Evolutionary conservation across 345 rosid genomes (phyloP).

Genomic region (Citrus mangshanensis): DNA sequence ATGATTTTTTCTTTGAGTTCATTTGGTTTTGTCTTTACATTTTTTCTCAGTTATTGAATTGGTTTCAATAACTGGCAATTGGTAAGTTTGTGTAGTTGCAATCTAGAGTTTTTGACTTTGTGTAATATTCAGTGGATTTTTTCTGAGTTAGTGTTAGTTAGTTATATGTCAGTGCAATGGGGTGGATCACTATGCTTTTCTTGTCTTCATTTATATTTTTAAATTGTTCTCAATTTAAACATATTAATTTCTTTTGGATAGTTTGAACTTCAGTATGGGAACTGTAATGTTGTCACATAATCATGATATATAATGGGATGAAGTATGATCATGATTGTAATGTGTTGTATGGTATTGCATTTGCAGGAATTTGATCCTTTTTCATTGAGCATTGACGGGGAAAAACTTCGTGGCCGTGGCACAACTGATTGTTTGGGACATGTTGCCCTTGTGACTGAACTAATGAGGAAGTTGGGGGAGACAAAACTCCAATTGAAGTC

Average conservation of each 20-base stretch:
- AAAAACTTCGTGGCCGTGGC: slow-evolving; percentile 90
- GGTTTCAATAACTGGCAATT: neutral
- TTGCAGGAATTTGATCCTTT: slow-evolving; percentile 94
- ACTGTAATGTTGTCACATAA: neutral
- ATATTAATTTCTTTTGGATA: neutral
- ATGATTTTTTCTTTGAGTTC: neutral
- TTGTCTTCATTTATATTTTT: neutral
- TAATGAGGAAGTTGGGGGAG: slow-evolving; percentile 84
- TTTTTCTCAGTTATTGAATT: neutral
- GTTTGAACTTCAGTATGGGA: neutral
- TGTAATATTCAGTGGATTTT: neutral
- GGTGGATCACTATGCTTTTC: neutral
- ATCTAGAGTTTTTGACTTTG: neutral
- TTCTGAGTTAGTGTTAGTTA: neutral
- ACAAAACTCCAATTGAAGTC: slow-evolving; percentile 69
- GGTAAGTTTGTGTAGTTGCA: neutral
- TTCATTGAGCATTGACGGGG: slow-evolving; percentile 78
- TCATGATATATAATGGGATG: neutral
- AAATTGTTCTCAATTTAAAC: neutral
- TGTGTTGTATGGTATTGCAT: slow-evolving; percentile 1
- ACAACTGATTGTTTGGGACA: slow-evolving; percentile 99
- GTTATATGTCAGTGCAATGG: neutral
- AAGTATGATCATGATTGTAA: neutral
- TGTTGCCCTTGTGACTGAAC: slow-evolving; percentile 83
- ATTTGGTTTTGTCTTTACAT: neutral